Percentiles rank a stretch among this genome's conserved stretches.
phyloP scores from a whole-genome alignment of 306 rosid genomes.

The Casuarina equisetifolia region DNA sequence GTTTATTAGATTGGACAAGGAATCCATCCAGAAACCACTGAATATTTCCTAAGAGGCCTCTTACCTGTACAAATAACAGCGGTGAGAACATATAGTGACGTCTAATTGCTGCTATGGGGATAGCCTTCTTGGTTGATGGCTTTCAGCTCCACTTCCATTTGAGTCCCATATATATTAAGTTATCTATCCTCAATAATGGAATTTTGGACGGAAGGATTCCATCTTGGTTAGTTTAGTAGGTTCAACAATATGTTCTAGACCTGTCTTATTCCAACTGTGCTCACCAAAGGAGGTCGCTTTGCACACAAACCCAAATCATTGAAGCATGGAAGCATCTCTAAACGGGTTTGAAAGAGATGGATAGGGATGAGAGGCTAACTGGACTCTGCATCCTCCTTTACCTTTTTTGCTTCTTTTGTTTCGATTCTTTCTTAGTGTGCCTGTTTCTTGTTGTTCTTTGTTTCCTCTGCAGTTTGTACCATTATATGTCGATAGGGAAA shows the following conservation, averaged over 20 bases:
- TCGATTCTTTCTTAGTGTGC: too few relatives aligned
- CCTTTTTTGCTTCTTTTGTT: too few relatives aligned
- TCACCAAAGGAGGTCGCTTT: slow-evolving; percentile 12
- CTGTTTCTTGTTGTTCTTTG: too few relatives aligned
- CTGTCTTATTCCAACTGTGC: not conserved
- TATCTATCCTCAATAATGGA: not conserved
- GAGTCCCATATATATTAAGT: not conserved
- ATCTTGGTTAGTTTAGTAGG: not conserved
- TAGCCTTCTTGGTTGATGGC: slow-evolving; percentile 3
- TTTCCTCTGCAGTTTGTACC: too few relatives aligned
- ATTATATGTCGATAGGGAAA: too few relatives aligned
- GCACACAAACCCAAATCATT: not conserved
- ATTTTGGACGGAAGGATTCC: not conserved
- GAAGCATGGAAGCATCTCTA: slow-evolving; percentile 9
- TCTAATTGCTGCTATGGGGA: not conserved
- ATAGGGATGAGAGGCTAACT: not conserved
- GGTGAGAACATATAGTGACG: not conserved
- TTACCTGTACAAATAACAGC: not conserved
- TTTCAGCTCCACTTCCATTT: not conserved
- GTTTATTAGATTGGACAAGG: not conserved
- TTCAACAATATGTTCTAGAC: not conserved
- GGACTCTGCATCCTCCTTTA: too few relatives aligned
- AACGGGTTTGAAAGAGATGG: slow-evolving; percentile 5
- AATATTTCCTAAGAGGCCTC: not conserved
- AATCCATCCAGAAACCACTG: not conserved